A percentile compares a stretch with the other conserved stretches of the same genome.
Conservation (phyloP, 2,329 filamentous ascomycete species). For the Claviceps sp. region DNA sequence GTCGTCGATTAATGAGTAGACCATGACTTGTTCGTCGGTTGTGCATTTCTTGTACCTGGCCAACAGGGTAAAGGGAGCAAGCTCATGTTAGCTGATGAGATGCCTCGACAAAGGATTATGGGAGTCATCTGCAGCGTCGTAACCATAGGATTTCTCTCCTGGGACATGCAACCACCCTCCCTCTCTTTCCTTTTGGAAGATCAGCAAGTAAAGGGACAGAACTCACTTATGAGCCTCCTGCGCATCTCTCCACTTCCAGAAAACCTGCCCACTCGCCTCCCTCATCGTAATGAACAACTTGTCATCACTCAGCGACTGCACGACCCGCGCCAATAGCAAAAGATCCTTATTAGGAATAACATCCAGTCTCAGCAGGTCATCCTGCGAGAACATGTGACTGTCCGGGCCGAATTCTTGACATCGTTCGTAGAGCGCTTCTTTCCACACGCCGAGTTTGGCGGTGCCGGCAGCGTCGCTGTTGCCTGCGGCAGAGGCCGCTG, state of each 20-base stretch:
- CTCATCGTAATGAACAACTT: constrained; percentile 39
- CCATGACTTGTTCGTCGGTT: constrained; percentile 64
- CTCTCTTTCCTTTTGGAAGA: background rate
- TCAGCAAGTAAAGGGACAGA: background rate
- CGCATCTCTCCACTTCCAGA: constrained; percentile 44
- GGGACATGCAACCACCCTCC: too few species aligned
- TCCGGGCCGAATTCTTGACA: constrained; percentile 36
- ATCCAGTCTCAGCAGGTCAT: constrained; percentile 42
- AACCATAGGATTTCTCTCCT: background rate
- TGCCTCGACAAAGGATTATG: too few species aligned
- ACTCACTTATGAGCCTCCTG: constrained; percentile 50
- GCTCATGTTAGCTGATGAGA: background rate
- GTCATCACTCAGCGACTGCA: constrained; percentile 46
- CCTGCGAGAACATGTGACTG: constrained; percentile 41
- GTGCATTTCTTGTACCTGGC: constrained; percentile 43
- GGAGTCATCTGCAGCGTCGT: too few species aligned
- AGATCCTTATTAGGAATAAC: constrained; percentile 45
- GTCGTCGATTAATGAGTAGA: constrained; percentile 82
- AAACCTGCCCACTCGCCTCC: constrained; percentile 25
- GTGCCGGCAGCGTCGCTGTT: constrained; percentile 20
- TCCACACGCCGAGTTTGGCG: constrained; percentile 36
- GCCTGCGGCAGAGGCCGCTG: constrained; percentile 12
- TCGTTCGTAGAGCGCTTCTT: constrained; percentile 43
- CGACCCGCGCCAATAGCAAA: constrained; percentile 37
- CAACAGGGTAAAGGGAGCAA: too few species aligned